Conservation (phyloP, 1,139 yeast species). For the Saccharomycopsis crataegensis region DNA sequence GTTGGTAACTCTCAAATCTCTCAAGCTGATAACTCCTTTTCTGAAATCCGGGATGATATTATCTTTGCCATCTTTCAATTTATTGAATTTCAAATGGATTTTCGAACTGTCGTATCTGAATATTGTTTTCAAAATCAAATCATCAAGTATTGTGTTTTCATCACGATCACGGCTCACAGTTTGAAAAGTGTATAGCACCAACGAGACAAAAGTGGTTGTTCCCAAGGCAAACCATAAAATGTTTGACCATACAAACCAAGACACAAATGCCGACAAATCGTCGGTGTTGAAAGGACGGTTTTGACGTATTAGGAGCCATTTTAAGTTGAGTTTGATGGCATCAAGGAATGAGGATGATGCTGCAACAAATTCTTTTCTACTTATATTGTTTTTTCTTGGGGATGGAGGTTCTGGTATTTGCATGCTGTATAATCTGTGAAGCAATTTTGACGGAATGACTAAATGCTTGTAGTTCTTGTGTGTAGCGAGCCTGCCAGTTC, state of each 20-base stretch:
- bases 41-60: conserved; percentile 37
- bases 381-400: background rate
- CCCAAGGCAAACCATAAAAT: conserved; percentile 54
- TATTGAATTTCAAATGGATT: conserved; percentile 2
- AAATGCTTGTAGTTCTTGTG: no score
- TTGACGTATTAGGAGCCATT: conserved; percentile 50
- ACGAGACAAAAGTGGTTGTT: conserved; percentile 57
- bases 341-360: conserved; percentile 28
- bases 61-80: conserved; percentile 4
- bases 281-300: conserved; percentile 45
- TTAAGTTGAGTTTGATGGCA: conserved; percentile 42
- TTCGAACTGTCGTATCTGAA: conserved; percentile 16
- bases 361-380: conserved; percentile 13
- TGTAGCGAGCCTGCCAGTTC: no score
- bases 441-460: background rate
- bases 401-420: background rate
- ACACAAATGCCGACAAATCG: conserved; percentile 51
- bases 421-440: background rate
- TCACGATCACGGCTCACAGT: background rate
- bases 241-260: conserved; percentile 50
- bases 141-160: conserved; percentile 5
- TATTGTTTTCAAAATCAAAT: conserved; percentile 9
- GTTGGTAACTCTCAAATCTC: conserved; percentile 37
- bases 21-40: conserved; percentile 54
- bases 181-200: conserved; percentile 37